These are phyloP conservation scores for Boletus albobrunnescens DNA, from an alignment of 1,284 basidiomycete species.

Conservation along the genomic window DNA sequence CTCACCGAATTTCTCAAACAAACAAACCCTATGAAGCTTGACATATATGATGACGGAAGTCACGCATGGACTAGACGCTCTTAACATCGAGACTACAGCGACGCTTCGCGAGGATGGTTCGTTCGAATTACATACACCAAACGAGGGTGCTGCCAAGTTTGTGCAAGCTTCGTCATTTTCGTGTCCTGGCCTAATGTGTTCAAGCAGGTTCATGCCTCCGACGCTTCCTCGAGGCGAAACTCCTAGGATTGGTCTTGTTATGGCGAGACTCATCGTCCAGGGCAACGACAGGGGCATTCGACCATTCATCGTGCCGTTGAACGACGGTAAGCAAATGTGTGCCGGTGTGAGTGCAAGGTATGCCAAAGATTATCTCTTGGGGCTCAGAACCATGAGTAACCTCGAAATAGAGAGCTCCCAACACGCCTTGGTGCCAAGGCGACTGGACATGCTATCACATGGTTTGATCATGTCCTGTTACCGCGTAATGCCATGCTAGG, in stretches of 20 bases:
- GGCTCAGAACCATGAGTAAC: not conserved
- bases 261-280: not conserved
- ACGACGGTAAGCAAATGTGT: not conserved
- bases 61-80: not conserved
- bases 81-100: not conserved
- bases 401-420: not conserved
- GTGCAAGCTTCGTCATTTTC: not conserved
- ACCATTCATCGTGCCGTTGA: constrained; percentile 1
- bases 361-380: not conserved
- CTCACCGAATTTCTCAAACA: not conserved
- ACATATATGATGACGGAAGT: constrained; percentile 1
- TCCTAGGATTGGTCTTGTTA: not conserved
- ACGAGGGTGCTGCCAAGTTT: not conserved
- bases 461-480: not conserved
- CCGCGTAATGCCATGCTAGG: not conserved
- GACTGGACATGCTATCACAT: not conserved
- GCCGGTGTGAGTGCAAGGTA: not conserved
- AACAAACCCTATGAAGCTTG: not conserved
- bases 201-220: constrained; percentile 1
- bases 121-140: not conserved
- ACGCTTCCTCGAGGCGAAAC: not conserved
- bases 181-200: not conserved
- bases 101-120: not conserved
- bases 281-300: not conserved
- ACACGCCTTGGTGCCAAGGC: constrained; percentile 1